Evolutionary conservation across 1,139 yeast species (phyloP).

Genomic region (Yamadazyma friedrichii): DNA sequence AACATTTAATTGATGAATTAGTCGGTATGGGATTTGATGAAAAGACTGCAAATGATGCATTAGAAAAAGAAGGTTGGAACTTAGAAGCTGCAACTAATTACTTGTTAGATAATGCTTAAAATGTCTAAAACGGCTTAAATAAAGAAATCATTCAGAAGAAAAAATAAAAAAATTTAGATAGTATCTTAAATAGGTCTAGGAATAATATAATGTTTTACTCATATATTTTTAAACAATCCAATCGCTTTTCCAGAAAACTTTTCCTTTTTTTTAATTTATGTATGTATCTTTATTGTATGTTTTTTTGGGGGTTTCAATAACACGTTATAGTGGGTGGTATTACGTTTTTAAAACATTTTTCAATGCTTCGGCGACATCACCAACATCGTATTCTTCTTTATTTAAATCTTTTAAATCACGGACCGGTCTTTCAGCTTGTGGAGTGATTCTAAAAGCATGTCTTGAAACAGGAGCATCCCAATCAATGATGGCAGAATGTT

Average conservation of each 20-base stretch:
- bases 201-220: not conserved
- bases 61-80: slow-evolving; percentile 68
- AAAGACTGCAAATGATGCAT: slow-evolving; percentile 63
- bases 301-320: too few relatives aligned
- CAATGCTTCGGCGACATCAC: slow-evolving; percentile 40
- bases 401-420: slow-evolving; percentile 34
- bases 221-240: not conserved
- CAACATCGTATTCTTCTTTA: slow-evolving; percentile 23
- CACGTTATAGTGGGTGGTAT: too few relatives aligned
- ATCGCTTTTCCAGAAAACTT: not conserved
- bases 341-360: slow-evolving; percentile 8
- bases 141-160: not conserved
- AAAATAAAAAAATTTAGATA: not conserved
- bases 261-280: not conserved
- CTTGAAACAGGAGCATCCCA: slow-evolving; percentile 55
- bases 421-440: slow-evolving; percentile 55
- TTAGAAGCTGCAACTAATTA: slow-evolving; percentile 83
- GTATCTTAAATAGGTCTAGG: not conserved
- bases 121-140: too few relatives aligned
- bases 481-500: slow-evolving; percentile 64
- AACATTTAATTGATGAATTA: slow-evolving; percentile 58
- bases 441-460: slow-evolving; percentile 70
- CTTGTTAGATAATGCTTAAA: slow-evolving; percentile 55
- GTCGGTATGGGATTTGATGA: slow-evolving; percentile 87
- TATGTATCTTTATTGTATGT: too few relatives aligned